A percentile compares a stretch with the other conserved stretches of the same genome.
Conservation (phyloP, 2,329 filamentous ascomycete genomes). For the Epichloe glyceriae region DNA sequence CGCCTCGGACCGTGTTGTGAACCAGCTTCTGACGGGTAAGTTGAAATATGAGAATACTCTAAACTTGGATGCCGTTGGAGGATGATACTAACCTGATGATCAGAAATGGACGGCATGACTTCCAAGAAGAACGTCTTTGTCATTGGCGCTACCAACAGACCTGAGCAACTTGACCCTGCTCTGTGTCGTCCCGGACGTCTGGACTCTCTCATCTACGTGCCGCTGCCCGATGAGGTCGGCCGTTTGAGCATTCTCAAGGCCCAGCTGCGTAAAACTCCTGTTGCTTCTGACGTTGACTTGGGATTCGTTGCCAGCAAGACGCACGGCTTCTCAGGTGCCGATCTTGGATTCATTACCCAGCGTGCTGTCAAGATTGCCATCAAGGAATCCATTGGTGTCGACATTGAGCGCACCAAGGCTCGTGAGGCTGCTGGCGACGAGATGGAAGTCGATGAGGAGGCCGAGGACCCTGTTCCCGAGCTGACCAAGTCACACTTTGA, state of each 20-base stretch:
- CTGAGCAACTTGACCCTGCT: conserved; percentile 95
- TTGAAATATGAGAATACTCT: conserved; percentile 8
- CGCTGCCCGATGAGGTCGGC: conserved; percentile 81
- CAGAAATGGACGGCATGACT: conserved; percentile 99
- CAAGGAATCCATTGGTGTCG: conserved; percentile 82
- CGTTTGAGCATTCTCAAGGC: conserved; percentile 85
- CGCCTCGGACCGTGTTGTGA: conserved; percentile 98
- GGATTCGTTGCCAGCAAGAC: conserved; percentile 91
- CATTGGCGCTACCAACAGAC: conserved; percentile 96
- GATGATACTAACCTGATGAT: conserved; percentile 25
- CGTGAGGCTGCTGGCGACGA: conserved; percentile 76
- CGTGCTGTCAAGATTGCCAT: conserved; percentile 98
- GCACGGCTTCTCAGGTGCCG: conserved; percentile 97
- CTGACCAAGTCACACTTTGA: conserved; percentile 95
- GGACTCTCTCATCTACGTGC: conserved; percentile 96
- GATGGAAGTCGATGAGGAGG: conserved; percentile 56
- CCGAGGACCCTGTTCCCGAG: conserved; percentile 87
- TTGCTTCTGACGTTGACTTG: conserved; percentile 76
- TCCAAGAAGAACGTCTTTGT: conserved; percentile 99
- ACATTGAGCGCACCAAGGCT: conserved; percentile 83
- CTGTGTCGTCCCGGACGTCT: conserved; percentile 97
- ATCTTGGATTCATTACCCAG: conserved; percentile 98
- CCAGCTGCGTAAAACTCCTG: conserved; percentile 95
- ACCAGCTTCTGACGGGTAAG: conserved; percentile 93
- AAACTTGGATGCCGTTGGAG: not conserved